phyloP scores from a whole-genome alignment of 148 eudicot species.

The Persicaria tinctoria region DNA sequence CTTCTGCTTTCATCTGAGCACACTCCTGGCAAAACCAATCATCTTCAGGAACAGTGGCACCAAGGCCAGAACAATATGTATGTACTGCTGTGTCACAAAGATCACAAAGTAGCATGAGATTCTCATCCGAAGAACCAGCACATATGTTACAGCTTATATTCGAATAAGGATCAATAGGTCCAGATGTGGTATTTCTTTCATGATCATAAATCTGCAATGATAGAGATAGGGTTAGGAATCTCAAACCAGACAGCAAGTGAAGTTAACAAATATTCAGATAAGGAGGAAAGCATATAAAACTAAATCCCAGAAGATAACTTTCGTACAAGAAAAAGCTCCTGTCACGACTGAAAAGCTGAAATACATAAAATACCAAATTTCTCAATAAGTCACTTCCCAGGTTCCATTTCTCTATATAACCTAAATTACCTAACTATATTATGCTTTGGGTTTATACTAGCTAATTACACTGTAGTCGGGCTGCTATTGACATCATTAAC shows the following conservation, averaged over 20 bases:
- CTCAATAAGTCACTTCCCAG: not conserved
- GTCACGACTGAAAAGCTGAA: not conserved
- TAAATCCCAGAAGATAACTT: not conserved
- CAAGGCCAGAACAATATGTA: constrained; percentile 83
- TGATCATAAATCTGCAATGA: constrained; percentile 44
- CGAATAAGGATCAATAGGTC: constrained; percentile 45
- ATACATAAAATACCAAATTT: not conserved
- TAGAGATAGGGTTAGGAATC: not conserved
- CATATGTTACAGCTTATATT: constrained; percentile 52
- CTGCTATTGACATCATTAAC: not conserved
- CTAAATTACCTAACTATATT: not conserved
- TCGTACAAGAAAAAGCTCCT: not conserved
- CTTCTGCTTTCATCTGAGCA: constrained; percentile 47
- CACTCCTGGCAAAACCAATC: constrained; percentile 91
- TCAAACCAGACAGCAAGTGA: not conserved
- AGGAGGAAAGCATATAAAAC: not conserved
- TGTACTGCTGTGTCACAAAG: constrained; percentile 76
- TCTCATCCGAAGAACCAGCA: constrained; percentile 41
- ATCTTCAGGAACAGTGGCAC: constrained; percentile 78
- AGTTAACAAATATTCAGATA: constrained; percentile 5
- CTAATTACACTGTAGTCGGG: not conserved
- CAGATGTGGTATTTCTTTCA: constrained; percentile 35
- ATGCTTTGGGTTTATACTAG: not conserved
- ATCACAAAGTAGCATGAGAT: constrained; percentile 72
- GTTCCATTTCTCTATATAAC: not conserved